Base-by-base conservation (phyloP, 1,284 basidiomycete genomes). In the Microbotryum intermedium region DNA sequence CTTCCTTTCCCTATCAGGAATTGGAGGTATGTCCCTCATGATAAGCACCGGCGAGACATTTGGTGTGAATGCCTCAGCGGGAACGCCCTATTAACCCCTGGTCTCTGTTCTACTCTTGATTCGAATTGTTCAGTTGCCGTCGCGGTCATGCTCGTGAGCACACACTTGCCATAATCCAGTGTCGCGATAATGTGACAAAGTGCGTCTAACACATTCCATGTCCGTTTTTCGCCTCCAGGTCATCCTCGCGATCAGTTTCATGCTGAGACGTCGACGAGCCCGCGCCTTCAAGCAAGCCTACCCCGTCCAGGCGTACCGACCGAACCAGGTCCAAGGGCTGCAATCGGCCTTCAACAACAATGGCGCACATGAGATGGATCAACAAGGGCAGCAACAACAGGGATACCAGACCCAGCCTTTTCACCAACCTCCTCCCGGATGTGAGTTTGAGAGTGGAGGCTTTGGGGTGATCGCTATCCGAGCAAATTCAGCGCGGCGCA, bases 201-300 rank as follows among this genome's bases (percentile, higher is more conserved):
- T 11, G 11, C 11, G 18, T 39, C 11, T 3, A 39, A 16, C 5
- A 16, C 6, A 39, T 16, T 39, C 3, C 2, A 39, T 39, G 34
- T 16, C 18, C 34, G 11, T 9, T 39, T 16, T 39, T 39, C 18
- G 18, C 34, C 34, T 16, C 34, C 34, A 39, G 34, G 34, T 59
- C 43, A 59, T 64, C 54, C 50, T 64, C 39, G n/a, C 54, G 43
- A 48, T 56, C 46, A 59, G 62, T 1, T 57, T 47, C 50, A 16
- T 55, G 26, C 50, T 64, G 59, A 53, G 62, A 4, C 45, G 59
- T 6, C 53, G 60, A 6, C 61, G 64, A 30, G 53, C 53, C 6
- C 53, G 53, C 25, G 34, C 30, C 9, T 54, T 54, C 42, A 45
- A 54, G 42, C 34, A 39, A 21, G 53, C 53, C 34, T 54, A 42